A percentile compares a stretch with the other conserved stretches of the same genome.
phyloP scores from a whole-genome alignment of 208 protist species.

The Crithidia thermophila region DNA sequence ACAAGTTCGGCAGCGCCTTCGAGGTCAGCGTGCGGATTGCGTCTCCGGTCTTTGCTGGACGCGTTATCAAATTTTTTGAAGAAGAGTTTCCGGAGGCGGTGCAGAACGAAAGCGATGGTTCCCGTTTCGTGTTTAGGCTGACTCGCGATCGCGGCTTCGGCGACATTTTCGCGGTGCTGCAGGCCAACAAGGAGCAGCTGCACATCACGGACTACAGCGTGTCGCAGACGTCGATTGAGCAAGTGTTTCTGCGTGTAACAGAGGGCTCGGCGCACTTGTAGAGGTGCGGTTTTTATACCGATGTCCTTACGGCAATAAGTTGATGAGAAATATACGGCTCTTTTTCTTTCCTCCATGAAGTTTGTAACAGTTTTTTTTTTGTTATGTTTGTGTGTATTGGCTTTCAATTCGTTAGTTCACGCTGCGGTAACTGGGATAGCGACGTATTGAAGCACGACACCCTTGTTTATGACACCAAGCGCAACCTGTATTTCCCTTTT shows the following conservation, averaged over 20 bases:
- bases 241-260: conserved; percentile 31
- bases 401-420: too few species aligned
- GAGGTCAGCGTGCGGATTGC: conserved; percentile 50
- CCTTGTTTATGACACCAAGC: too few species aligned
- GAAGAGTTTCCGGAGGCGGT: conserved; percentile 25
- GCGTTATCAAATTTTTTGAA: conserved; percentile 35
- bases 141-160: conserved; percentile 34
- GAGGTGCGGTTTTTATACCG: background rate
- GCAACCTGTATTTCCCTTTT: conserved; percentile 1
- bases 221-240: conserved; percentile 77
- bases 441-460: too few species aligned
- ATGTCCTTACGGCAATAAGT: background rate
- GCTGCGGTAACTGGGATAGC: too few species aligned
- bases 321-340: background rate
- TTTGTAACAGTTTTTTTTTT: too few species aligned
- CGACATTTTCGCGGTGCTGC: conserved; percentile 38
- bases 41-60: conserved; percentile 8
- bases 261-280: conserved; percentile 22
- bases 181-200: conserved; percentile 35
- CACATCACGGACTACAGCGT: conserved; percentile 73
- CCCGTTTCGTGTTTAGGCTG: conserved; percentile 47
- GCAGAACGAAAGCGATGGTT: conserved; percentile 22
- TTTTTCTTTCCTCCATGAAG: background rate
- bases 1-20: conserved; percentile 77
- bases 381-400: background rate